Conservation (phyloP, 1,284 basidiomycete species). For the Lignosus rhinocerotis region DNA sequence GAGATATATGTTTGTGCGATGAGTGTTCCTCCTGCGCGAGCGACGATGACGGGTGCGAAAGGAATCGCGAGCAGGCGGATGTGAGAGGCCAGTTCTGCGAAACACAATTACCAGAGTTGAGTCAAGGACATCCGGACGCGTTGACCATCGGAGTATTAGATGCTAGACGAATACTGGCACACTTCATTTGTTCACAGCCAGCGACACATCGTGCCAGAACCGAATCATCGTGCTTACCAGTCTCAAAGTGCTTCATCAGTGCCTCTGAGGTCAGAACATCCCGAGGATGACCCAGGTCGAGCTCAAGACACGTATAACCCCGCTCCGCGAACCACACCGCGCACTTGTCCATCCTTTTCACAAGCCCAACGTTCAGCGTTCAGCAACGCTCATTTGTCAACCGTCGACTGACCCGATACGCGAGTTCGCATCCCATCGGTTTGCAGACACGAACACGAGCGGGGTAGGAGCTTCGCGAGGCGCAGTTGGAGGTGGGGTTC, state of each 20-base stretch:
- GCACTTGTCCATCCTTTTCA: slow-evolving; percentile 37
- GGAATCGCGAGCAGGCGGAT: slow-evolving; percentile 50
- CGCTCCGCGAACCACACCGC: slow-evolving; percentile 54
- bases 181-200: too few relatives aligned
- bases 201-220: too few relatives aligned
- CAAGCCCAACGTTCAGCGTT: neutral
- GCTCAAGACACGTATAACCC: slow-evolving; percentile 61
- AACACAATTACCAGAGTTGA: neutral
- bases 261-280: slow-evolving; percentile 22
- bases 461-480: slow-evolving; percentile 53
- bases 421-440: slow-evolving; percentile 22
- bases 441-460: slow-evolving; percentile 36
- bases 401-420: slow-evolving; percentile 16
- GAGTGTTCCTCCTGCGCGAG: slow-evolving; percentile 50
- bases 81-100: slow-evolving; percentile 41
- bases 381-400: neutral
- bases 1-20: slow-evolving; percentile 69
- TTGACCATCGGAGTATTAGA: too few relatives aligned
- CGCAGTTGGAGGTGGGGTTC: slow-evolving; percentile 40
- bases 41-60: slow-evolving; percentile 66
- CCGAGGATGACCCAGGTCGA: slow-evolving; percentile 45
- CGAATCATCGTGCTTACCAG: slow-evolving; percentile 14
- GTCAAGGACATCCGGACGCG: neutral
- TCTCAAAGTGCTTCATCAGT: slow-evolving; percentile 30
- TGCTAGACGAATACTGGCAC: too few relatives aligned